Base-by-base conservation (phyloP, 2,329 filamentous ascomycete genomes). In the Aspergillus vadensis region DNA sequence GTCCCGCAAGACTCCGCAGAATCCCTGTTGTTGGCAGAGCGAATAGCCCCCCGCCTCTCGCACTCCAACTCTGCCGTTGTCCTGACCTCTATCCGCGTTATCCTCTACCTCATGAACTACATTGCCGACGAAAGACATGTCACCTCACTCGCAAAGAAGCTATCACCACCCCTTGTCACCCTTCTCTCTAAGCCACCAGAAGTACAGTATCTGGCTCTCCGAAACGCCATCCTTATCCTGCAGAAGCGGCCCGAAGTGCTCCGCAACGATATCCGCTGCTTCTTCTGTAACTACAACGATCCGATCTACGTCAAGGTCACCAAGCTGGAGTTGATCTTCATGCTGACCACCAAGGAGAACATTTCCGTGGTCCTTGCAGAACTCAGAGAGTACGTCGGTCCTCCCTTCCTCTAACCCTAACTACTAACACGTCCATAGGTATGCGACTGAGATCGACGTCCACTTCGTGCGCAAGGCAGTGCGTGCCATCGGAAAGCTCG, bases 261-360 rank as follows among this genome's bases (percentile, higher is more conserved):
- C 57, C 87, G 92, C 65, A 98, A 97, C 77, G 95, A 99, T 76
- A 98, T 99, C 64, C 88, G 95, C 50, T 95, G 99, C 32, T 99
- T 99, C 80, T 99, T 99, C 79, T 99, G 95, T 87, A 99, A 99
- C 83, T 99, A 99, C 79, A 99, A 99, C 76, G 95, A 99, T 73
- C 95, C 95, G 0, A 99, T 99, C 65, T 99, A 98, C 75, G 95
- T 99, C 79, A 99, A 99, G 78, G 95, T 99, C 55, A 99, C 95
- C 15, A 99, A 99, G 79, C 84, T 99, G 53, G 95, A 99, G 78
- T 85, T 99, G 69, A 98, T 99, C 67, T 99, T 99, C 78, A 99
- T 98, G 95, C 85, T 99, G 62, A 95, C 95, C 7, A 97, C 87
- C 36, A 92, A 97, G 77, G 90, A 89, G 70, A 99, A 99, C 74